Evolutionary conservation across 768 basidiomycete genomes (phyloP), one percentile per base, ranked within the genome.

Genomic region (Gymnopilus junonius): DNA sequence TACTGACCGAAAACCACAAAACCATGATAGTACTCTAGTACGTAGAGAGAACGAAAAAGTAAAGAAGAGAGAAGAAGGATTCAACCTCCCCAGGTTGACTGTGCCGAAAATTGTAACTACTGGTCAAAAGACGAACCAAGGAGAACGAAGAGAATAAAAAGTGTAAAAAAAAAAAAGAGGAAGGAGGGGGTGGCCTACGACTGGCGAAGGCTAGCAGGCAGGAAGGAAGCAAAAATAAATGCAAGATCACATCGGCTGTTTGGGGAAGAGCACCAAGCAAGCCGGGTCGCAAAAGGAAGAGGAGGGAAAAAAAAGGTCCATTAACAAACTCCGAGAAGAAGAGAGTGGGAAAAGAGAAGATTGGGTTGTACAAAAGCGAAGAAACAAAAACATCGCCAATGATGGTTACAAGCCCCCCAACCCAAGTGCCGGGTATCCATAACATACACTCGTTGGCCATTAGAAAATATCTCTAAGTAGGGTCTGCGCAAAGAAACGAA

Each of bases 61-160:
- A 61, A 58, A 55, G n/a, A n/a, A n/a, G n/a, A 23, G 29, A 54
- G 25, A 61, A 59, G 51, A 39, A 39, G 59, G 62, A 64, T 59
- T 63, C 37, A 58, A 65, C 70, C 67, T 67, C 68, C 67, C 65
- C 65, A 60, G 65, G 65, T 65, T 66, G 70, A 64, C 29, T 67
- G 66, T 69, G 68, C 70, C 64, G 53, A 58, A 17, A 69, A 65
- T 58, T 61, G 65, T 60, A 64, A 48, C 59, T 65, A 62, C 53
- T 70, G 62, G 65, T 56, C 58, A 43, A 54, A n/a, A 55, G 46
- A 11, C 32, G 51, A 62, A 57, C n/a, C 37, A 40, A 65, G 37
- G 58, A 53, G 40, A 61, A 50, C 48, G 48, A 34, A 40, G 25
- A 53, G 34, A 54, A 29, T 21, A 34, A 54, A 65, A 46, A 21